These are phyloP conservation scores for Candida multigemmis DNA, from an alignment of 805 yeast genomes.

Conservation along the genomic window DNA sequence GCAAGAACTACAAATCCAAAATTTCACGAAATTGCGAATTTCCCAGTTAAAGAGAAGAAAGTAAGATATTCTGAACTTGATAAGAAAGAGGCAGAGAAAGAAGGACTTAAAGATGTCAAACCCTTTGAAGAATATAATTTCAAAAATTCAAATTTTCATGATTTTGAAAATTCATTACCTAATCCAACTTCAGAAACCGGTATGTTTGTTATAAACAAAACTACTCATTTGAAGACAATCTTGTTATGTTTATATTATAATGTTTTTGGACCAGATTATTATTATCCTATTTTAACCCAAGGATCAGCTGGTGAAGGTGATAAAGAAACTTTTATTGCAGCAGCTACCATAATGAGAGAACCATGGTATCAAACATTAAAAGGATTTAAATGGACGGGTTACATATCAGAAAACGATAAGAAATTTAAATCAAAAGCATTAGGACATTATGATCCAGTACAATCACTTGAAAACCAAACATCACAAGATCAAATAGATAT, in stretches of 20 bases:
- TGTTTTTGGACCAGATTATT: constrained; percentile 53
- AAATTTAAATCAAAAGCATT: constrained; percentile 28
- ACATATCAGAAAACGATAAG: constrained; percentile 11
- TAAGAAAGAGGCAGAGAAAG: constrained; percentile 23
- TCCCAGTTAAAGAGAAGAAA: constrained; percentile 23
- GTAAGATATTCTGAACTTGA: constrained; percentile 22
- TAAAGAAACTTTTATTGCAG: constrained; percentile 67
- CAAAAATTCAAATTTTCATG: constrained; percentile 39
- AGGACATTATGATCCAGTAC: constrained; percentile 32
- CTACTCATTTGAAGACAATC: constrained; percentile 48
- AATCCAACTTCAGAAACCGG: constrained; percentile 68
- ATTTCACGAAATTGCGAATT: constrained; percentile 44
- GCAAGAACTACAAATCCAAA: constrained; percentile 57
- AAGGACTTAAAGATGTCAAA: constrained; percentile 15
- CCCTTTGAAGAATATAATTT: constrained; percentile 18
- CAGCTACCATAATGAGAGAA: constrained; percentile 43
- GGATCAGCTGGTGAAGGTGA: constrained; percentile 77
- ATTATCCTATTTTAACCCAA: constrained; percentile 60
- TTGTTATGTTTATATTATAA: constrained; percentile 58
- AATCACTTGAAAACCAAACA: constrained; percentile 7
- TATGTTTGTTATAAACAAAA: constrained; percentile 53
- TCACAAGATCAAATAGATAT: constrained; percentile 9
- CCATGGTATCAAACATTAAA: constrained; percentile 45
- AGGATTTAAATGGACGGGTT: constrained; percentile 33
- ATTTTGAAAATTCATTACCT: constrained; percentile 54